Conservation (phyloP, 257 asterid species). For the Nicotiana tabacum region DNA sequence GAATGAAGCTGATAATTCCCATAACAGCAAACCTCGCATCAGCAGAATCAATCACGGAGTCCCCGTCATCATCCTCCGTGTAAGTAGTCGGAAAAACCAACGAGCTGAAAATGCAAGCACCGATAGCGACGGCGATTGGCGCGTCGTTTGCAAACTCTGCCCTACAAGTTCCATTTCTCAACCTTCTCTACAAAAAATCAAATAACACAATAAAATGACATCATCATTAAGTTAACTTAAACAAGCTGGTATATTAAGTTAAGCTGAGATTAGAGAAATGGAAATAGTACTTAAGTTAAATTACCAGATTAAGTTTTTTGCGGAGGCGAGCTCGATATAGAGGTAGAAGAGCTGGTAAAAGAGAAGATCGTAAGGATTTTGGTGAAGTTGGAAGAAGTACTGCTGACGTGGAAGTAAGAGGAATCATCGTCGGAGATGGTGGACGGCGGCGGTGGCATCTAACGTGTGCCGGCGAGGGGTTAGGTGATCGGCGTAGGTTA, state of each 20-base stretch:
- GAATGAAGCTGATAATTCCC: conserved; percentile 91
- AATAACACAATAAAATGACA: neutral
- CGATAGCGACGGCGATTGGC: conserved; percentile 74
- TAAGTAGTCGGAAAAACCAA: conserved; percentile 53
- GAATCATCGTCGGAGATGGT: conserved; percentile 36
- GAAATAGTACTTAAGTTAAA: neutral
- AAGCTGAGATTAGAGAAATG: no score
- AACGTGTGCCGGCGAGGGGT: conserved; percentile 27
- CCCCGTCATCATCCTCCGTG: conserved; percentile 57
- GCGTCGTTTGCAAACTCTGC: conserved; percentile 78
- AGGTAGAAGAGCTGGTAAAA: conserved; percentile 30
- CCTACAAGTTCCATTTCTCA: conserved; percentile 55
- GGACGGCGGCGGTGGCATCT: conserved; percentile 28
- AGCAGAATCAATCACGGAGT: conserved; percentile 65
- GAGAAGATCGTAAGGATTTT: conserved; percentile 26
- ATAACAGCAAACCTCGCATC: conserved; percentile 92
- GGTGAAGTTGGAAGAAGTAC: conserved; percentile 29
- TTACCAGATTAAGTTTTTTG: conserved; percentile 15
- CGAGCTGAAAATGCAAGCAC: conserved; percentile 81
- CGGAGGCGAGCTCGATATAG: conserved; percentile 11
- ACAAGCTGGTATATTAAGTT: neutral
- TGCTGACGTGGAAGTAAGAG: conserved; percentile 34
- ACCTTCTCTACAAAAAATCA: conserved; percentile 30
- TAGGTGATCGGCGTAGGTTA: conserved; percentile 15
- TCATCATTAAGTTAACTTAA: neutral